Evolutionary conservation across 371 early-diverging fungal species (phyloP).

Genomic region (Mortierella polycephala): DNA sequence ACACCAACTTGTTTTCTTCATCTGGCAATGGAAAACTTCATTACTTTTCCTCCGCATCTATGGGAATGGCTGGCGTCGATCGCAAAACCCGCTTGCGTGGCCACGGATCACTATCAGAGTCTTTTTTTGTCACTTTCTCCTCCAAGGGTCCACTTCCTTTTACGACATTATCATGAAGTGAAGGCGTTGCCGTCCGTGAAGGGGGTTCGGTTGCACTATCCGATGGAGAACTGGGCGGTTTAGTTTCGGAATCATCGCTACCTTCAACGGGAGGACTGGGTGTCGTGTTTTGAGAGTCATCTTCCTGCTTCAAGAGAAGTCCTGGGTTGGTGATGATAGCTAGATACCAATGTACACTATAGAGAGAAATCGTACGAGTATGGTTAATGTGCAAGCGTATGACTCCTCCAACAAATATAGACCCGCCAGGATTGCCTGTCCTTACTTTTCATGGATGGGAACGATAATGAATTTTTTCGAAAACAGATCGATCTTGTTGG

Average conservation of each 20-base stretch:
- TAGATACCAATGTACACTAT: constrained; percentile 74
- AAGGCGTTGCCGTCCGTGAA: not conserved
- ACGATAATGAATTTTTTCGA: constrained; percentile 66
- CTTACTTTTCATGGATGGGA: constrained; percentile 75
- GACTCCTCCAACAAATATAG: too few species aligned
- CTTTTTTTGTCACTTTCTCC: not conserved
- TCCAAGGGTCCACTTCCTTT: not conserved
- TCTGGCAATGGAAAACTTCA: too few species aligned
- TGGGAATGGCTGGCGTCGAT: constrained; percentile 3
- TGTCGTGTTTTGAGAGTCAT: not conserved
- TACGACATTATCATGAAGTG: not conserved
- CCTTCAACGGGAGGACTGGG: not conserved
- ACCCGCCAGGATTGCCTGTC: not conserved
- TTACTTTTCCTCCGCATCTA: constrained; percentile 35
- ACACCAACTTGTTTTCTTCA: not conserved
- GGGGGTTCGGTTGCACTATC: not conserved
- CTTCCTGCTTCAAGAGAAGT: constrained; percentile 12
- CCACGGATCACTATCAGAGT: not conserved
- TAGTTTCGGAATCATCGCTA: not conserved
- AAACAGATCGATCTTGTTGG: constrained; percentile 72
- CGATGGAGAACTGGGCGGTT: too few species aligned
- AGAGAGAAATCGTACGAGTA: too few species aligned
- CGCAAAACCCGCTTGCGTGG: constrained; percentile 8
- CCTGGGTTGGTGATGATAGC: constrained; percentile 68
- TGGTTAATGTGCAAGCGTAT: too few species aligned